Base-by-base conservation (phyloP, 176 grass and related monocot species). In the Miscanthus lutarioriparius region DNA sequence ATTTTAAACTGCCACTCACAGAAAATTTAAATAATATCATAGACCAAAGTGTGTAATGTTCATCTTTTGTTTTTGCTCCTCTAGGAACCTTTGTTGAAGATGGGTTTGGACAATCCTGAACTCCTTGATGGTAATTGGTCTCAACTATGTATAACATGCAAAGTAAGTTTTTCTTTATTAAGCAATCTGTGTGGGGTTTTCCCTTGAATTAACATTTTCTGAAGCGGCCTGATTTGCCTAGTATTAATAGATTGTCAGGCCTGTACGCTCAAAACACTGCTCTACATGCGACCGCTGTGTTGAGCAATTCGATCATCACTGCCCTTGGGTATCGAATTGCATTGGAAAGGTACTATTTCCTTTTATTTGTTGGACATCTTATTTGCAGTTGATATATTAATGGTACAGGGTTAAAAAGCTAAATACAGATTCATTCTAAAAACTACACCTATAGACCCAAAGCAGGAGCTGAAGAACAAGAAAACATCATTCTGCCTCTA, bases 301-400 rank as follows among this genome's bases (percentile, higher is more conserved):
- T 27, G 89, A 98, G 69, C 96, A 98, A 85, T 94, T 98, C 70
- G 93, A 98, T 80, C 96, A 98, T 93, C 96, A 98, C 58, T 98
- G 96, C 77, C 96, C 96, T 65, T 98, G 96, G 96, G 91, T 98
- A 44, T 98, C 96, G 66, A 98, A 98, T 93, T 98, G 96, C 86
- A 95, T 98, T 58, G 96, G 93, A 77, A 98, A 98, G 93, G 96
- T 95, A 75, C 73, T 39, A 19, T 64, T 79, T 64, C 2, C 30
- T 53, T 82, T 13, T 72, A 37, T 74, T 40, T 82, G 44, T 59
- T 77, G 45, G 56, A 53, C 27, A 56, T 82, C 54, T 53, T 78
- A 78, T 67, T 67, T 68, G 15, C 43, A 48, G 39, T 76, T 20
- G 64, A 86, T 63, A 38, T 70, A 67, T 67, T 14, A 15, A 53